A percentile compares a stretch with the other conserved stretches of the same genome.
Evolutionary conservation across 176 grass and related monocot species (phyloP).

Genomic region (Musa acuminata): DNA sequence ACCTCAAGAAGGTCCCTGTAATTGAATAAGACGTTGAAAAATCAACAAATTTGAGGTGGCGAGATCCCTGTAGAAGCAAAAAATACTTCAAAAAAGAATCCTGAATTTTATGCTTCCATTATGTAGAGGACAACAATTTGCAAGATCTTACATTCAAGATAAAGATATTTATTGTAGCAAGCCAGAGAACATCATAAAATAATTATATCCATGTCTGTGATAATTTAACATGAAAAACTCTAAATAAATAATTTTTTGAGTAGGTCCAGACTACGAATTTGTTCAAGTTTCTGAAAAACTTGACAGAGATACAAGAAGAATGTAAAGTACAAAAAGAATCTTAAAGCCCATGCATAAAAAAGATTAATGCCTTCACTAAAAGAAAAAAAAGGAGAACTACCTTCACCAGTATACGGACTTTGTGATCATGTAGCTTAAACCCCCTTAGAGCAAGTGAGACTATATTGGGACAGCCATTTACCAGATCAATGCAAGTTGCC

Average conservation of each 20-base stretch:
- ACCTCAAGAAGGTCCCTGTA: slow-evolving; percentile 22
- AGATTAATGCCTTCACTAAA: neutral
- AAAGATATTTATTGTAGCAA: neutral
- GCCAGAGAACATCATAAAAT: neutral
- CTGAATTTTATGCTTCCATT: neutral
- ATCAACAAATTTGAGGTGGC: slow-evolving; percentile 18
- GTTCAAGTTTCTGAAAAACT: neutral
- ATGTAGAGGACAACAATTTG: neutral
- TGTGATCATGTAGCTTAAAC: slow-evolving; percentile 27
- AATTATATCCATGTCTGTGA: too few relatives aligned
- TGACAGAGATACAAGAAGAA: neutral
- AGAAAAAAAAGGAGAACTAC: neutral
- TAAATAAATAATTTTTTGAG: neutral
- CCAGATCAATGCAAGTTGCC: slow-evolving; percentile 16
- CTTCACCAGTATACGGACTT: slow-evolving; percentile 22
- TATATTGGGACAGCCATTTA: slow-evolving; percentile 21
- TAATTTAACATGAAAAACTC: neutral
- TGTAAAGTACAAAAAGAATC: neutral
- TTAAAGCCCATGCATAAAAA: neutral
- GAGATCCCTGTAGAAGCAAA: slow-evolving; percentile 7
- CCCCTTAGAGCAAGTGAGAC: slow-evolving; percentile 14
- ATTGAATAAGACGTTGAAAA: slow-evolving; percentile 27
- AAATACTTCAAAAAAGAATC: neutral
- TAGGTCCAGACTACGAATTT: neutral
- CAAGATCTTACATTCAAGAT: neutral